Evolutionary conservation across 2,329 filamentous ascomycete genomes (phyloP).

Genomic region (Canariomyces notabilis): DNA sequence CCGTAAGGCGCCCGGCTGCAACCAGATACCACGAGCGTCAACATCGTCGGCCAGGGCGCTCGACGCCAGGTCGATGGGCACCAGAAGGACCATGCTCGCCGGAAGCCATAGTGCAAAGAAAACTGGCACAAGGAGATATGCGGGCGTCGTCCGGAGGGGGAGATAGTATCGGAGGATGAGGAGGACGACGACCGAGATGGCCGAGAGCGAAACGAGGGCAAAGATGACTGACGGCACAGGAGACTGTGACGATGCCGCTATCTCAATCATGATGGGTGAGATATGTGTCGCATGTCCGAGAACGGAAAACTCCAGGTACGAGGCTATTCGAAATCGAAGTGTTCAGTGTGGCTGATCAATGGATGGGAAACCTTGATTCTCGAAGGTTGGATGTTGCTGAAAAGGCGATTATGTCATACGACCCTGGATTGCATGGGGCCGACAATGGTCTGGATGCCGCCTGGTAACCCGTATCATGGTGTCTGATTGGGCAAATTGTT

Average conservation of each 20-base stretch:
- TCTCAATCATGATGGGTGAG: slow-evolving; percentile 18
- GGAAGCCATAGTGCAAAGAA: slow-evolving; percentile 95
- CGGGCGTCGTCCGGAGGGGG: slow-evolving; percentile 82
- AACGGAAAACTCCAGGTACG: background rate
- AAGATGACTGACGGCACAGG: slow-evolving; percentile 78
- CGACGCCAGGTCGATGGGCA: slow-evolving; percentile 93
- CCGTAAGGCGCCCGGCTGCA: slow-evolving; percentile 70
- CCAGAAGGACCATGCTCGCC: slow-evolving; percentile 82
- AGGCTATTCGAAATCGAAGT: background rate
- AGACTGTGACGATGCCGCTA: slow-evolving; percentile 33
- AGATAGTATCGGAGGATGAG: slow-evolving; percentile 86
- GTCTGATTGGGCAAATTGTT: too few species aligned
- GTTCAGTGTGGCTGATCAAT: background rate
- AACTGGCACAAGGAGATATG: slow-evolving; percentile 83
- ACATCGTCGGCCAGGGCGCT: slow-evolving; percentile 69
- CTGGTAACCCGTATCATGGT: background rate
- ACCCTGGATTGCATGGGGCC: background rate
- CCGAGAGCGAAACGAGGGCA: slow-evolving; percentile 63
- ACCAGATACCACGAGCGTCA: slow-evolving; percentile 75
- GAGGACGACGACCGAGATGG: slow-evolving; percentile 71
- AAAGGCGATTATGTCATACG: slow-evolving; percentile 20
- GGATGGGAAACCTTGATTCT: background rate
- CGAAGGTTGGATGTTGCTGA: background rate
- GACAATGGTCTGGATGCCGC: background rate
- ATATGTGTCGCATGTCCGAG: slow-evolving; percentile 15